Conservation (phyloP, 2,329 filamentous ascomycete genomes). For the Amesomyces nigricolor region DNA sequence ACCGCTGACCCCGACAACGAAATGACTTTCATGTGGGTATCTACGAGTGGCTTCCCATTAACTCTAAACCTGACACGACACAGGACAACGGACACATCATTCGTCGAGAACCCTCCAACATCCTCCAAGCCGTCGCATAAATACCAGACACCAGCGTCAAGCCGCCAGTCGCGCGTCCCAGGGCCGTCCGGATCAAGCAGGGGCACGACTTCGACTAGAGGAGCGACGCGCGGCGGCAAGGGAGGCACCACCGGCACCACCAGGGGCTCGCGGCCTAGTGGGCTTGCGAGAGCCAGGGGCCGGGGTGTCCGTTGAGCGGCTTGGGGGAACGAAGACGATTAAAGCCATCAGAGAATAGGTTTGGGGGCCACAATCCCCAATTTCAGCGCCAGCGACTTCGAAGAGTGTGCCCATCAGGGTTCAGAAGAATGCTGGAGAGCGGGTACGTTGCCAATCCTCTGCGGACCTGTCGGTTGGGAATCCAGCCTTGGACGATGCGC, state of each 20-base stretch:
- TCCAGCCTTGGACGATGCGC: too few relatives aligned
- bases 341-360: neutral
- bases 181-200: slow-evolving; percentile 34
- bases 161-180: slow-evolving; percentile 44
- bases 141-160: slow-evolving; percentile 40
- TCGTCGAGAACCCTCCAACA: slow-evolving; percentile 74
- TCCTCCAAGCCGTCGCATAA: slow-evolving; percentile 46
- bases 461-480: too few relatives aligned
- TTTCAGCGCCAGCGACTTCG: neutral
- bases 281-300: slow-evolving; percentile 18
- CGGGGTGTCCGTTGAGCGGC: slow-evolving; percentile 17
- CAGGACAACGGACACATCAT: slow-evolving; percentile 87
- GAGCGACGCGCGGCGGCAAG: slow-evolving; percentile 35
- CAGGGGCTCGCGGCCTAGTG: slow-evolving; percentile 37
- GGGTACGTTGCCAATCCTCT: too few relatives aligned
- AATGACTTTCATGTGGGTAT: slow-evolving; percentile 72
- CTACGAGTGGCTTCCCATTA: too few relatives aligned
- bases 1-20: slow-evolving; percentile 51
- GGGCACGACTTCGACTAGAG: slow-evolving; percentile 22
- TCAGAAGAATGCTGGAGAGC: too few relatives aligned
- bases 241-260: slow-evolving; percentile 34
- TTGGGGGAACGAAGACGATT: neutral
- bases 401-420: too few relatives aligned
- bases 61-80: slow-evolving; percentile 21
- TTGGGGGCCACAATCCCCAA: neutral